A percentile compares a stretch with the other conserved stretches of the same genome.
phyloP scores from a whole-genome alignment of 495 filamentous ascomycete species.

The Penicillium desertorum region DNA sequence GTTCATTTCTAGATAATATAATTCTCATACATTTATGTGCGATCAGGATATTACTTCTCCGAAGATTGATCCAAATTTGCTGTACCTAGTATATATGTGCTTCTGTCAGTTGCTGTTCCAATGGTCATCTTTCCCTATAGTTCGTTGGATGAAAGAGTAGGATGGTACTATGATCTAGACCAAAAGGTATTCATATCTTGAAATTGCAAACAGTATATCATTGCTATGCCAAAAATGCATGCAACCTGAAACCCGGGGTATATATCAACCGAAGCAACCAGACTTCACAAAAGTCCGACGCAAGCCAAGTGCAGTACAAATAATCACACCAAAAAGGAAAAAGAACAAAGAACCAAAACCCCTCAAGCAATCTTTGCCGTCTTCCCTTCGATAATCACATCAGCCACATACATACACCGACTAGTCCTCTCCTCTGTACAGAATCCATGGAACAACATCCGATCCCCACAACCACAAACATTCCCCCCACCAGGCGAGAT shows the following conservation, averaged over 20 bases:
- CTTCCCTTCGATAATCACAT: slow-evolving; percentile 30
- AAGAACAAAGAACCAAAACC: neutral
- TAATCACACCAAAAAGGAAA: neutral
- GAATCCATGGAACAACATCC: slow-evolving; percentile 54
- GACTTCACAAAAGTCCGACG: neutral
- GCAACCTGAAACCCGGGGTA: neutral
- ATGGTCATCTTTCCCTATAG: neutral
- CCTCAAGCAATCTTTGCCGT: slow-evolving; percentile 27
- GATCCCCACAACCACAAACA: slow-evolving; percentile 42
- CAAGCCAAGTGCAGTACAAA: neutral
- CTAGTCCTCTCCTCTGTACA: slow-evolving; percentile 35
- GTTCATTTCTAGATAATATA: neutral
- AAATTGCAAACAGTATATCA: slow-evolving; percentile 1
- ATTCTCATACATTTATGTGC: neutral
- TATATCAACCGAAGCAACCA: neutral
- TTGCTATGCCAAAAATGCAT: slow-evolving; percentile 2
- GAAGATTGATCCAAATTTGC: neutral
- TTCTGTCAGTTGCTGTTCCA: neutral
- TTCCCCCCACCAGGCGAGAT: slow-evolving; percentile 56
- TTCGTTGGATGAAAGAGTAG: neutral
- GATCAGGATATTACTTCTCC: neutral
- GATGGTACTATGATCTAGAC: neutral
- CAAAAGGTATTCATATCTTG: neutral
- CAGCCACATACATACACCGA: slow-evolving; percentile 37
- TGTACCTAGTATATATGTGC: neutral